A percentile compares a stretch with the other conserved stretches of the same genome.
These are phyloP conservation scores for Polysphondylium violaceum DNA, from an alignment of 78 protist genomes.

Conservation along the genomic window DNA sequence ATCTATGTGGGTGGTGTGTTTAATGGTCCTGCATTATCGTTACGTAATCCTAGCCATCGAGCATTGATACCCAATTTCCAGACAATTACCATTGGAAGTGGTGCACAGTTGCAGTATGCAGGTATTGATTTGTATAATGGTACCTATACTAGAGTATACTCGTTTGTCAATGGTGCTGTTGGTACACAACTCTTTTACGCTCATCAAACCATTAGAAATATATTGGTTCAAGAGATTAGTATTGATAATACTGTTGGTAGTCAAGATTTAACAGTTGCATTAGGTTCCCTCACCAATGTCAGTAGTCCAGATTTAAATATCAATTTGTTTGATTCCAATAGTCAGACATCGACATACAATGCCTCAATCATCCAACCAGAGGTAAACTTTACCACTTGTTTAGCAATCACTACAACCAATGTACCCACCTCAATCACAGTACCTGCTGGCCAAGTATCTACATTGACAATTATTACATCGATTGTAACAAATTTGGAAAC, in stretches of 20 bases:
- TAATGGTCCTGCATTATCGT: conserved; percentile 23
- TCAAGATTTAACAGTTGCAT: not conserved
- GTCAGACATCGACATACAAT: not conserved
- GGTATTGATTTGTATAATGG: conserved; percentile 71
- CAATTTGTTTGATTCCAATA: not conserved
- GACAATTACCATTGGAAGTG: not conserved
- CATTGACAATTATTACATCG: conserved; percentile 7
- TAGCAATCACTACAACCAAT: conserved; percentile 2
- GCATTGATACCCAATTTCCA: conserved; percentile 69
- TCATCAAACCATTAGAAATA: conserved; percentile 18
- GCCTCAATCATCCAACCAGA: conserved; percentile 34
- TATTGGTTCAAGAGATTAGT: conserved; percentile 59
- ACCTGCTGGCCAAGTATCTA: not conserved
- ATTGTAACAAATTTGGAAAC: conserved; percentile 9
- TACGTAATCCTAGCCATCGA: conserved; percentile 19
- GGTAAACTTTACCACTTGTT: not conserved
- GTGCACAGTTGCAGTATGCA: conserved; percentile 20
- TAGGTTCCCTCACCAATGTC: not conserved
- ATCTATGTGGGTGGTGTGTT: conserved; percentile 55
- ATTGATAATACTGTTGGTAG: conserved; percentile 2
- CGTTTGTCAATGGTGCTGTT: not conserved
- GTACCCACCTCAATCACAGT: not conserved
- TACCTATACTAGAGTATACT: conserved; percentile 46
- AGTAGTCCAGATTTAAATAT: not conserved
- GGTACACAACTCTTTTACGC: conserved; percentile 34